Conservation (phyloP, 495 filamentous ascomycete genomes). For the Penicillium herquei region DNA sequence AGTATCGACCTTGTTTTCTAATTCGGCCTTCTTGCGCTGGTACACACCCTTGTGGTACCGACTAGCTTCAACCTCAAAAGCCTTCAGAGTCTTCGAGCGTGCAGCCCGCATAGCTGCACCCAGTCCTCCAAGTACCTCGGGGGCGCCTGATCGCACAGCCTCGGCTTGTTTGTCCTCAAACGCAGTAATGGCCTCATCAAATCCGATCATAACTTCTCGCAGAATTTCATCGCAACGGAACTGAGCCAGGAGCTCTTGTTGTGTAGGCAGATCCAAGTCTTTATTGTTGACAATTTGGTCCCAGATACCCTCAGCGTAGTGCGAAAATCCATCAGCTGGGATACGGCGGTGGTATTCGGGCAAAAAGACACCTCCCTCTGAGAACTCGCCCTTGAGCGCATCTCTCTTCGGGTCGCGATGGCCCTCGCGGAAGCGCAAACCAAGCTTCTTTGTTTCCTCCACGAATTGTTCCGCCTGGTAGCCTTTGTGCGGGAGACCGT, state of each 20-base stretch:
- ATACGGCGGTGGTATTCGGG: slow-evolving; percentile 95
- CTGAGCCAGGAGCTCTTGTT: slow-evolving; percentile 94
- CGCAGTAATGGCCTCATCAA: slow-evolving; percentile 77
- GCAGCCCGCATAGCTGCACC: slow-evolving; percentile 72
- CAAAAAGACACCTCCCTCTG: slow-evolving; percentile 78
- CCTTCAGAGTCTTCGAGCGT: slow-evolving; percentile 70
- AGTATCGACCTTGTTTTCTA: slow-evolving; percentile 80
- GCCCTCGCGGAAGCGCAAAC: slow-evolving; percentile 77
- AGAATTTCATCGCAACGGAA: slow-evolving; percentile 97
- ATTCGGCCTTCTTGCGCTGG: slow-evolving; percentile 74
- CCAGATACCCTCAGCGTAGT: slow-evolving; percentile 93
- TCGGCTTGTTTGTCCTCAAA: slow-evolving; percentile 85
- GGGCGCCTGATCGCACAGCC: slow-evolving; percentile 65
- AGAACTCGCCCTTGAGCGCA: slow-evolving; percentile 59
- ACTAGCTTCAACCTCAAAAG: slow-evolving; percentile 85
- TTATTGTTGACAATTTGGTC: slow-evolving; percentile 99
- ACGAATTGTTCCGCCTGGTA: slow-evolving; percentile 93
- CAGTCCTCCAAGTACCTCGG: slow-evolving; percentile 69
- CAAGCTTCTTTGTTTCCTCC: slow-evolving; percentile 73
- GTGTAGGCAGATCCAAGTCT: slow-evolving; percentile 92
- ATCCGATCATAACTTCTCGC: slow-evolving; percentile 76
- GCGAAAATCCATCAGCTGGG: slow-evolving; percentile 89
- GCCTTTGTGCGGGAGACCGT: slow-evolving; percentile 92
- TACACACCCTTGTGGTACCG: slow-evolving; percentile 97
- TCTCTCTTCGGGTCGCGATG: slow-evolving; percentile 61